phyloP scores from a whole-genome alignment of 805 yeast genomes.

The Wickerhamiella musiphila region DNA sequence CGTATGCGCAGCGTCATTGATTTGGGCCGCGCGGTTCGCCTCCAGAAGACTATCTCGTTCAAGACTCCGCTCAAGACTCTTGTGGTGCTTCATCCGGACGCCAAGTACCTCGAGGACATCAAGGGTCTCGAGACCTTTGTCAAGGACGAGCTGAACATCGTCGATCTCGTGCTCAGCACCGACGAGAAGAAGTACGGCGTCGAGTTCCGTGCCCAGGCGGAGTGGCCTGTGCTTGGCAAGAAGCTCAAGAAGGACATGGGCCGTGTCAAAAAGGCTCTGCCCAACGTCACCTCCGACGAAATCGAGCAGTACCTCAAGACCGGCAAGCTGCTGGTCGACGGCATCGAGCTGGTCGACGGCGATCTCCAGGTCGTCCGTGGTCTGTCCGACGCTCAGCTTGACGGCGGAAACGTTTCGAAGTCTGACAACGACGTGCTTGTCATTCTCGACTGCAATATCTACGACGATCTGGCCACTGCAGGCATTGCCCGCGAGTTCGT shows the following conservation, averaged over 20 bases:
- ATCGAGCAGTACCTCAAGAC: slow-evolving; percentile 56
- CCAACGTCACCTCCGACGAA: slow-evolving; percentile 59
- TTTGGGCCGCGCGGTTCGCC: slow-evolving; percentile 90
- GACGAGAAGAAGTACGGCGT: slow-evolving; percentile 89
- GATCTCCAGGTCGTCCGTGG: slow-evolving; percentile 86
- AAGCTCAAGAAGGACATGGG: slow-evolving; percentile 87
- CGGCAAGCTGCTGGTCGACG: slow-evolving; percentile 73
- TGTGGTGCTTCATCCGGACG: slow-evolving; percentile 70
- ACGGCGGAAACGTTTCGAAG: slow-evolving; percentile 69
- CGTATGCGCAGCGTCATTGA: slow-evolving; percentile 97
- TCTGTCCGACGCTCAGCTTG: slow-evolving; percentile 41
- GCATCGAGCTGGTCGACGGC: slow-evolving; percentile 70
- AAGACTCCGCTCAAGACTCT: slow-evolving; percentile 86
- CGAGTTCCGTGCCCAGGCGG: slow-evolving; percentile 86
- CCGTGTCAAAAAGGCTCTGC: slow-evolving; percentile 87
- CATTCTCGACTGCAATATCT: slow-evolving; percentile 71
- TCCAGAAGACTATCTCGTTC: slow-evolving; percentile 80
- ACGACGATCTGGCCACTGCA: slow-evolving; percentile 79
- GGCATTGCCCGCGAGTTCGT: slow-evolving; percentile 93
- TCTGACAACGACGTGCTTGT: slow-evolving; percentile 79
- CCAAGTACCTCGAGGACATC: slow-evolving; percentile 57
- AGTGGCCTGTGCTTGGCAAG: slow-evolving; percentile 97
- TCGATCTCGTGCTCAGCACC: slow-evolving; percentile 70
- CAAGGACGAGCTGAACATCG: slow-evolving; percentile 79
- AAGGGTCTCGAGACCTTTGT: slow-evolving; percentile 64